Evolutionary conservation across 805 yeast genomes (phyloP).

Genomic region (Wickerhamiella allomyrinae): DNA sequence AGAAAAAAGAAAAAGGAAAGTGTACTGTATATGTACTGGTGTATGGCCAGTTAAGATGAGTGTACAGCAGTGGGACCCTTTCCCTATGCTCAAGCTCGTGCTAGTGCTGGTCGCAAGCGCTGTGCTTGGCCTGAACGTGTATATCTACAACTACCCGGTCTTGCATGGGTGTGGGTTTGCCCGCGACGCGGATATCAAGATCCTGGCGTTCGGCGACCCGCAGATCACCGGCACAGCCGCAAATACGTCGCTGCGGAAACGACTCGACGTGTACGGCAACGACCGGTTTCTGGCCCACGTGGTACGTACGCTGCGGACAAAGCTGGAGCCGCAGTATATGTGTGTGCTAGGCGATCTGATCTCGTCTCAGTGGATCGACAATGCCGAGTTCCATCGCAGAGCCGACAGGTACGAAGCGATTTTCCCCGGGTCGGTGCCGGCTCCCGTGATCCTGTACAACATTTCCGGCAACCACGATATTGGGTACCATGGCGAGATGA

Average conservation of each 20-base stretch:
- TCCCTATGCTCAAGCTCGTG: background rate
- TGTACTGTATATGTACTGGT: too few relatives aligned
- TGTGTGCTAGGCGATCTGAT: conserved; percentile 88
- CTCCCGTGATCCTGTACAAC: conserved; percentile 39
- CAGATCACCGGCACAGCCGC: conserved; percentile 86
- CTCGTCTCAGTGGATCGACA: conserved; percentile 89
- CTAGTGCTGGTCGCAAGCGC: background rate
- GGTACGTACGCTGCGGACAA: conserved; percentile 44
- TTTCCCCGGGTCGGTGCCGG: conserved; percentile 14
- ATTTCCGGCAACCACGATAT: conserved; percentile 92
- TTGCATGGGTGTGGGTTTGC: conserved; percentile 18
- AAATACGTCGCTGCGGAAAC: conserved; percentile 50
- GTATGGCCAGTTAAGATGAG: too few relatives aligned
- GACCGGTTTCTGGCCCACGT: conserved; percentile 83
- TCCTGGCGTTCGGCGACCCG: conserved; percentile 89
- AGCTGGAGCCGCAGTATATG: conserved; percentile 63
- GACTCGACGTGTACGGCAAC: conserved; percentile 78
- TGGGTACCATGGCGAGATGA: conserved; percentile 90
- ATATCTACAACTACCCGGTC: conserved; percentile 48
- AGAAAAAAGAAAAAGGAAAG: too few relatives aligned
- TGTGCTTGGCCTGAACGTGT: conserved; percentile 34
- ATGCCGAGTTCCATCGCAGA: conserved; percentile 70
- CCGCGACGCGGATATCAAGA: conserved; percentile 33
- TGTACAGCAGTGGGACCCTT: too few relatives aligned
- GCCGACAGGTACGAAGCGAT: conserved; percentile 41